Base-by-base conservation (phyloP, 345 rosid species). In the Gossypium rotundifolium region DNA sequence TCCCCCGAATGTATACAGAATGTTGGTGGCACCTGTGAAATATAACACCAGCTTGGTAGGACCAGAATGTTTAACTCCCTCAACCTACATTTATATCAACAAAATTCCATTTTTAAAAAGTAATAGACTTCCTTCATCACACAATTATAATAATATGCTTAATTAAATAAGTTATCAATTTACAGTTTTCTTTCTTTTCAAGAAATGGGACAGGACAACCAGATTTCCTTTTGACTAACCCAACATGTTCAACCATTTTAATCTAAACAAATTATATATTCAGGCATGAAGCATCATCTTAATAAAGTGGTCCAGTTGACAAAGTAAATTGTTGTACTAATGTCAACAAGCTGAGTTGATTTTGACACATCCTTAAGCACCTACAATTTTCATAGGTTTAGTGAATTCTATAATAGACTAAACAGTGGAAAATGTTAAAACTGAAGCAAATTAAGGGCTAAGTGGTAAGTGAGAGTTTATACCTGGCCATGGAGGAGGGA, bases 21-120 rank as follows among this genome's bases (percentile, higher is more conserved):
- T 94, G 96, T 94, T 94, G 77, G 98, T 94, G 85, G 98, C 98
- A 85, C 98, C 98, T 3, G 98, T 94, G 83, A 92, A 94, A 75
- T 94, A 94, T 7, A 94, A 81, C 73, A 92, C 98, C 84, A 92
- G 77, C 82, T 87, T 90, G 78, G 84, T 82, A 71, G 99, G 99
- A 58, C 99, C 99, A 22, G 99, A 86, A 78, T 95, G 99, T 76
- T 84, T 84, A 64, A 95, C 98, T 45, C 98, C 98, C 76, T 95
- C 92, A 38, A 89, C 88, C 98, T 94, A 69, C 44, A 76, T 13
- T 57, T 18, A 57, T 20, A 65, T 40, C 40, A 52, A 57, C 4
- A 65, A 10, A 29, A 66, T 9, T 44, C 18, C 44, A 22, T 8
- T 71, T 42, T 46, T 14, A 77, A 11, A 14, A 49, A 45, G 4